Conservation (phyloP, 768 basidiomycete genomes). For the Dacryopinax spathularia region DNA sequence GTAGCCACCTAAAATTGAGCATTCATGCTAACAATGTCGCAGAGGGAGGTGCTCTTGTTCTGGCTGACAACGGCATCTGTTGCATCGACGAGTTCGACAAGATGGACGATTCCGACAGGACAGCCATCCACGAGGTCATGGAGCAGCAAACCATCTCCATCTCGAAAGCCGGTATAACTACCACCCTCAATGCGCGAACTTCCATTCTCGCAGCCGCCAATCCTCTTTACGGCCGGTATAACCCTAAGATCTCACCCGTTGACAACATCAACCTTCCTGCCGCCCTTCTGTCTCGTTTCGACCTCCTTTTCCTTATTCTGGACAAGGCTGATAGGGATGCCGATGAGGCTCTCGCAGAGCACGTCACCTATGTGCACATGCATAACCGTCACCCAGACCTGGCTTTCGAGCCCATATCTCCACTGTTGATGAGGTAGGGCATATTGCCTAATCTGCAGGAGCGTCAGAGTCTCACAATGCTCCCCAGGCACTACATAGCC, state of each 20-base stretch:
- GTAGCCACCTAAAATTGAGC: neutral
- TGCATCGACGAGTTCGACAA: slow-evolving; percentile 99
- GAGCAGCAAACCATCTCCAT: slow-evolving; percentile 99
- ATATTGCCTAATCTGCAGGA: neutral
- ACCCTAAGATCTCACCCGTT: slow-evolving; percentile 91
- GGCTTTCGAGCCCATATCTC: slow-evolving; percentile 61
- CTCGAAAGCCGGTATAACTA: slow-evolving; percentile 97
- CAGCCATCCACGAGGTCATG: slow-evolving; percentile 99
- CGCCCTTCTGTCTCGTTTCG: slow-evolving; percentile 89
- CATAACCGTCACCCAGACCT: slow-evolving; percentile 76
- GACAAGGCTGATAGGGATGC: slow-evolving; percentile 92
- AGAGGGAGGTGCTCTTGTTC: slow-evolving; percentile 99
- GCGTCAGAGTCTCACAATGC: too few relatives aligned
- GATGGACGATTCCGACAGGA: slow-evolving; percentile 96
- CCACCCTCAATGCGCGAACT: slow-evolving; percentile 91
- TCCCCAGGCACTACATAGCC: slow-evolving; percentile 80
- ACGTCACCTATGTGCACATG: slow-evolving; percentile 98
- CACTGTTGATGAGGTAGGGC: slow-evolving; percentile 69
- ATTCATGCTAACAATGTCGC: slow-evolving; percentile 6
- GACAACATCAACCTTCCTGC: slow-evolving; percentile 99
- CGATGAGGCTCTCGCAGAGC: slow-evolving; percentile 89
- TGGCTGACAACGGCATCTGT: slow-evolving; percentile 98
- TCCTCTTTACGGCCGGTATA: slow-evolving; percentile 94
- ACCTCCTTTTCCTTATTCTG: slow-evolving; percentile 88
- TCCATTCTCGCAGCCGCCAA: slow-evolving; percentile 97